Evolutionary conservation across 805 yeast species (phyloP).

Genomic region (Kuraishia piskuri): DNA sequence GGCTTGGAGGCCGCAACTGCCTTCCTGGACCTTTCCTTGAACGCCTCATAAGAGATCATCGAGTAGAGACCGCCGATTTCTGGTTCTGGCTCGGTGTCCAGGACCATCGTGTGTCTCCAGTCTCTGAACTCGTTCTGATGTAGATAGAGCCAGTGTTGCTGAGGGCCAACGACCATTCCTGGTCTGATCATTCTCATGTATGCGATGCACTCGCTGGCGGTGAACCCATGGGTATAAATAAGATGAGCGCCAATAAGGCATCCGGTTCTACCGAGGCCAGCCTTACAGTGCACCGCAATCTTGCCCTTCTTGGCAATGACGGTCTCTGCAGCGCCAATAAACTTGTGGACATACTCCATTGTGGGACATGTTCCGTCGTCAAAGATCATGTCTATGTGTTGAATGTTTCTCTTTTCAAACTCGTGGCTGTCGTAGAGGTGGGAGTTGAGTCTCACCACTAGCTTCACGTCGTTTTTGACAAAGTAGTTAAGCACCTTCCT

Average conservation of each 20-base stretch:
- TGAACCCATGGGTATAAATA: constrained; percentile 92
- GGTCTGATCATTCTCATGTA: constrained; percentile 95
- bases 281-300: constrained; percentile 98
- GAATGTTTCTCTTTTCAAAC: constrained; percentile 74
- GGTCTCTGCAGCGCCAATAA: constrained; percentile 92
- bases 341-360: constrained; percentile 83
- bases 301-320: constrained; percentile 81
- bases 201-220: constrained; percentile 94
- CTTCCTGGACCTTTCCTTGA: constrained; percentile 40
- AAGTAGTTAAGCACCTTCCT: constrained; percentile 76
- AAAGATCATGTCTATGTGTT: constrained; percentile 91
- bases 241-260: constrained; percentile 96
- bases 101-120: constrained; percentile 88
- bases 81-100: constrained; percentile 59
- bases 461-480: constrained; percentile 60
- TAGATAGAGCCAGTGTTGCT: constrained; percentile 95
- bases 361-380: constrained; percentile 99
- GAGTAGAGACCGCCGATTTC: constrained; percentile 62
- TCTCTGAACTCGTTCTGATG: constrained; percentile 95
- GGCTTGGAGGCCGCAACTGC: constrained; percentile 29
- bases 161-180: constrained; percentile 99
- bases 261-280: constrained; percentile 97
- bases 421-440: constrained; percentile 81
- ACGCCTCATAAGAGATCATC: constrained; percentile 52
- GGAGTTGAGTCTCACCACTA: constrained; percentile 89